Conservation (phyloP, 2,329 filamentous ascomycete species). For the Diplodia seriata region DNA sequence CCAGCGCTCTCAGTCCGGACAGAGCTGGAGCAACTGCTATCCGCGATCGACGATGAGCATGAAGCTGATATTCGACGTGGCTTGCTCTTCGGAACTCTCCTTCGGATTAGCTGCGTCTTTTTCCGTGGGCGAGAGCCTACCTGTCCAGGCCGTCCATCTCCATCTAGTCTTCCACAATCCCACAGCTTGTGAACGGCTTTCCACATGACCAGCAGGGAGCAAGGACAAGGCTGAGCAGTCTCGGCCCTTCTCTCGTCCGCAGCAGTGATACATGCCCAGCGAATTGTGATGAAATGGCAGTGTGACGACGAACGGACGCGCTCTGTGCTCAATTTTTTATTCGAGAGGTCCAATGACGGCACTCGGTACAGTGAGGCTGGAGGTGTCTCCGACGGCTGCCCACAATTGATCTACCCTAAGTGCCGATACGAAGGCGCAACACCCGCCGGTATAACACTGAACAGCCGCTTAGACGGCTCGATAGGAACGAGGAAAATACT, state of each 20-base stretch:
- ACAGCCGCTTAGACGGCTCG: background rate
- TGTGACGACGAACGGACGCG: background rate
- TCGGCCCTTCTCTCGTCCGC: slow-evolving; percentile 13
- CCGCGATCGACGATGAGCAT: slow-evolving; percentile 17
- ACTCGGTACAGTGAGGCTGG: slow-evolving; percentile 26
- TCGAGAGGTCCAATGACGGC: background rate
- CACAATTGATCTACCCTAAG: slow-evolving; percentile 24
- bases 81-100: slow-evolving; percentile 10
- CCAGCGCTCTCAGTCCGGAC: background rate
- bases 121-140: background rate
- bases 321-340: background rate
- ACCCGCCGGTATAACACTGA: background rate
- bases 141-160: background rate
- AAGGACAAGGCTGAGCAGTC: background rate
- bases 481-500: background rate
- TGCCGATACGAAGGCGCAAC: slow-evolving; percentile 5
- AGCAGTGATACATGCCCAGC: background rate
- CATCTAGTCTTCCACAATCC: background rate
- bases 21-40: background rate
- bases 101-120: slow-evolving; percentile 6
- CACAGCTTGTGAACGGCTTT: background rate
- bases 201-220: background rate
- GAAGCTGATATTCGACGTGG: background rate
- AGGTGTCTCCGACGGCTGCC: slow-evolving; percentile 15
- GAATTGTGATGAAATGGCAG: background rate